A percentile compares a stretch with the other conserved stretches of the same genome.
These are phyloP conservation scores for Termitomyces eurrhizus DNA, from an alignment of 768 basidiomycete genomes.

Conservation along the genomic window DNA sequence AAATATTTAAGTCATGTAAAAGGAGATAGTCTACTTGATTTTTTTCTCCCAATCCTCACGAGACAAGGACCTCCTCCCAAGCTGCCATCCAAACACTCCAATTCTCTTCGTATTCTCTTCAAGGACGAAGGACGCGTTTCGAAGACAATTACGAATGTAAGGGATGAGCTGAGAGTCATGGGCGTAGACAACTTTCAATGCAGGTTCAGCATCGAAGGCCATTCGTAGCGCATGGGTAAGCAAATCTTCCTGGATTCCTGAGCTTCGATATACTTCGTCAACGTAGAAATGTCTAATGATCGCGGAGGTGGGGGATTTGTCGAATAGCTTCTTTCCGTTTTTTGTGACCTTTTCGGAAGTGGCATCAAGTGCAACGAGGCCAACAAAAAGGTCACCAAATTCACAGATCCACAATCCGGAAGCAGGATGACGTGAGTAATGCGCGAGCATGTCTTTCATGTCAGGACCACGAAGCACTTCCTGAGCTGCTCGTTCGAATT, in stretches of 20 bases:
- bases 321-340: constrained; percentile 2
- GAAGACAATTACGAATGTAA: constrained; percentile 45
- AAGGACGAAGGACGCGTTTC: constrained; percentile 44
- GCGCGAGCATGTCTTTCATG: constrained; percentile 42
- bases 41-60: constrained; percentile 43
- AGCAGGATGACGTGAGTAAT: constrained; percentile 58
- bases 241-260: constrained; percentile 62
- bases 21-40: constrained; percentile 7
- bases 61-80: constrained; percentile 38
- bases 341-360: constrained; percentile 33
- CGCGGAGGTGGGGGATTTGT: constrained; percentile 44
- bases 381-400: constrained; percentile 53
- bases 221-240: constrained; percentile 53
- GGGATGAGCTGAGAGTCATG: constrained; percentile 46
- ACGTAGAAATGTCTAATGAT: constrained; percentile 73
- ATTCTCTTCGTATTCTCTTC: constrained; percentile 39
- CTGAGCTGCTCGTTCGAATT: constrained; percentile 54
- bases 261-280: constrained; percentile 56
- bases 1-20: neutral
- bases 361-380: constrained; percentile 69
- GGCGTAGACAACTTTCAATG: constrained; percentile 43
- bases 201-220: constrained; percentile 45
- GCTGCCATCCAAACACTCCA: constrained; percentile 59
- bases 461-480: constrained; percentile 53
- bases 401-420: constrained; percentile 74